Conservation (phyloP, 1,284 basidiomycete species). For the Erythrobasidium hasegawianum region DNA sequence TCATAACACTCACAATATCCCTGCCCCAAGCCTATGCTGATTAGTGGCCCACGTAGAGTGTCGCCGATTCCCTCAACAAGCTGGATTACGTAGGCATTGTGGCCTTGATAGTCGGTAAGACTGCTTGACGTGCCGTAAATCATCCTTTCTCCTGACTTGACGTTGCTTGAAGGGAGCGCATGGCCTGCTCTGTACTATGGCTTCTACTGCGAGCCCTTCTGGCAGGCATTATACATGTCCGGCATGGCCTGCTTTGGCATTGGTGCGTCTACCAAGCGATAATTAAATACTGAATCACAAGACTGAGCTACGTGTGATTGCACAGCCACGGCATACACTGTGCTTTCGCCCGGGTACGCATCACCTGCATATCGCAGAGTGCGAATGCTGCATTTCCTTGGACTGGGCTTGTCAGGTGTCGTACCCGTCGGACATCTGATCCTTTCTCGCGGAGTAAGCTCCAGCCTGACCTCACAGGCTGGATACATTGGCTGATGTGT, state of each 20-base stretch:
- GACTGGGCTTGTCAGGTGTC: constrained; percentile 38
- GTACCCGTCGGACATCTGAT: constrained; percentile 40
- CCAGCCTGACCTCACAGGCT: not conserved
- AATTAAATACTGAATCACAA: not conserved
- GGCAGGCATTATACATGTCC: constrained; percentile 38
- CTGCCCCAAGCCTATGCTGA: not conserved
- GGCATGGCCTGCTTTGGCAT: constrained; percentile 38
- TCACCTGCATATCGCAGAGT: constrained; percentile 39
- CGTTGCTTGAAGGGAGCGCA: constrained; percentile 35
- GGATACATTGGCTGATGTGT: not conserved
- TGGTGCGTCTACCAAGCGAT: no score
- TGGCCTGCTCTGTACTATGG: constrained; percentile 40
- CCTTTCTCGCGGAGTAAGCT: constrained; percentile 35
- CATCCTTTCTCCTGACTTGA: not conserved
- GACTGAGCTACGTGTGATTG: not conserved
- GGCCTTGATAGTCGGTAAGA: not conserved
- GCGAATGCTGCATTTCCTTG: constrained; percentile 41
- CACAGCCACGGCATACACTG: constrained; percentile 37
- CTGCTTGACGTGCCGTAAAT: not conserved
- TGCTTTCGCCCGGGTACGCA: constrained; percentile 37
- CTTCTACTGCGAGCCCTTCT: constrained; percentile 40
- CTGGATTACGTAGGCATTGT: constrained; percentile 44
- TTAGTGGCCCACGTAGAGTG: constrained; percentile 10
- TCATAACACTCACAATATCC: not conserved
- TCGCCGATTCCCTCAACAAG: constrained; percentile 38